Base-by-base conservation (phyloP, 306 rosid genomes). In the Quercus suber region DNA sequence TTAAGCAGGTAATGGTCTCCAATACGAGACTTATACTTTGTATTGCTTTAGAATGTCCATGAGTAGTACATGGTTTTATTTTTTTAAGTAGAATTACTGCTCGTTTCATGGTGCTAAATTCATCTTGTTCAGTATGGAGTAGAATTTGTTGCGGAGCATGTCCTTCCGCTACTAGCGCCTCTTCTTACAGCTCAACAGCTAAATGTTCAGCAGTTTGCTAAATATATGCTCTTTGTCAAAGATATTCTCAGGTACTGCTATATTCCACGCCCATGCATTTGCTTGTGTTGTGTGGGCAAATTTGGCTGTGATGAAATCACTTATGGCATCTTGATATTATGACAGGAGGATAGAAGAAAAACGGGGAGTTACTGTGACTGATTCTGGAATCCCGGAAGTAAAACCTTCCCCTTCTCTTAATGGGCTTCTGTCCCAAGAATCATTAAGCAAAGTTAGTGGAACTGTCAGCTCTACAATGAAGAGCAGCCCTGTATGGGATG, bases 161-260 rank as follows among this genome's bases (percentile, higher is more conserved):
- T 93, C 83, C 94, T 96, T 79, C 99, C 99, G 8, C 78, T 93
- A 67, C 84, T 96, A 71, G 76, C 70, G 58, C 99, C 98, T 51
- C 97, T 91, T 75, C 90, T 96, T 79, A 90, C 90, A 17, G 90
- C 97, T 85, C 97, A 91, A 88, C 99, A 96, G 73, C 80, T 96
- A 77, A 96, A 96, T 49, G 92, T 93, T 79, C 99, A 93, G 92
- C 99, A 96, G 86, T 96, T 96, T 86, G 97, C 99, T 37, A 96
- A 96, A 85, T 93, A 93, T 87, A 93, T 96, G 98, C 93, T 93
- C 79, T 96, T 96, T 89, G 98, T 96, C 79, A 96, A 93, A 92
- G 94, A 96, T 82, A 91, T 91, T 80, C 91, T 96, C 80, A 93
- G 92, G 98, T 96, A 87, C 45, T 68, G 25, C 55, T 65, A 31